These are phyloP conservation scores for Neolentinus lepideus DNA, from an alignment of 1,284 basidiomycete species.

Conservation along the genomic window DNA sequence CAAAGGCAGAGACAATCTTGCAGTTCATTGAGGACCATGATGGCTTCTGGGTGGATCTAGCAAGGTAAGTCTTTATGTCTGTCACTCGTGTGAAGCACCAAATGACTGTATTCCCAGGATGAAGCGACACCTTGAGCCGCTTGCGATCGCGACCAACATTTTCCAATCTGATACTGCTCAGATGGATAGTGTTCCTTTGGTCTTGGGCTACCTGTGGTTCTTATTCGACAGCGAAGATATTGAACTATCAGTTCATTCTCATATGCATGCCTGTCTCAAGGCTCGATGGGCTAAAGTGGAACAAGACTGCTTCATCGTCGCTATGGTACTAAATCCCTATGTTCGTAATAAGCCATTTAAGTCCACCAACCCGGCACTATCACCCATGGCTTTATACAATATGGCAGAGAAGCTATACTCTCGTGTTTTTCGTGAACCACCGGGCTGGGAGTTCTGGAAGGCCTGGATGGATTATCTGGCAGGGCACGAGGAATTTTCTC, in stretches of 20 bases:
- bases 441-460: neutral
- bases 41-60: constrained; percentile 17
- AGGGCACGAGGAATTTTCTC: neutral
- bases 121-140: constrained; percentile 26
- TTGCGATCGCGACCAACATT: constrained; percentile 31
- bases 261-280: constrained; percentile 29
- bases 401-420: neutral
- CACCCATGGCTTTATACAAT: neutral
- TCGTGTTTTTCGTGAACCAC: neutral
- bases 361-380: neutral
- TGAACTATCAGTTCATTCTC: constrained; percentile 13
- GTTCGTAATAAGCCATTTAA: constrained; percentile 12
- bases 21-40: constrained; percentile 12
- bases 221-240: constrained; percentile 7
- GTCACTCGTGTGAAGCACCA: neutral
- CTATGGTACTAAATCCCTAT: constrained; percentile 32
- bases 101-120: constrained; percentile 15
- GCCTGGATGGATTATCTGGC: neutral
- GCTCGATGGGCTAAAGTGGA: constrained; percentile 31
- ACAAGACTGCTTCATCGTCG: constrained; percentile 34
- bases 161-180: constrained; percentile 25
- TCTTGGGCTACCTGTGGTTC: constrained; percentile 25
- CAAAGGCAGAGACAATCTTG: constrained; percentile 21
- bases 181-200: constrained; percentile 29
- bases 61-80: constrained; percentile 4